Base-by-base conservation (phyloP, 441 rosid species). In the Adansonia gregorii region DNA sequence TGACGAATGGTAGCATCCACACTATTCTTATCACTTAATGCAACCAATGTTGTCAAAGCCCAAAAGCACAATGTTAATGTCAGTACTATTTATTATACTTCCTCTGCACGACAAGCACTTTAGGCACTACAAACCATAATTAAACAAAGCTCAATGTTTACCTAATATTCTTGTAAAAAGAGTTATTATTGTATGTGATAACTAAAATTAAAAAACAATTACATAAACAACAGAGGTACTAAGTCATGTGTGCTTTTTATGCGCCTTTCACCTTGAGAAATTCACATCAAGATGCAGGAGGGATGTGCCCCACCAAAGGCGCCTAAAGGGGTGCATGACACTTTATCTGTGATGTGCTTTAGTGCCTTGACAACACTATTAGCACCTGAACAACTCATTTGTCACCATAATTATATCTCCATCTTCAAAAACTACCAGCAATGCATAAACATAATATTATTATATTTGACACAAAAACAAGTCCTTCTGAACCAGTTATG, bases 361-460 rank as follows among this genome's bases (percentile, higher is more conserved):
- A 67, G 52, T 43, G 71, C 24, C 52, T 17, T 67, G 71, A 67
- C 71, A 67, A 67, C 52, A 67, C 71, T 67, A 43, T 19, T 67
- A 4, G 27, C 52, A 19, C 31, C 46, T 64, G 22, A 64, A 35
- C 20, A 35, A 64, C 39, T 15, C 48, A 51, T 46, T 67, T 67
- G 19, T 51, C 71, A 41, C 49, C 11, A 66, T 67, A 58, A 58
- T 22, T 58, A 58, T 8, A 20, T 58, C 12, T 58, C 31, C 64
- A 58, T 22, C 65, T 60, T 60, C 39, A 60, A 20, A 20, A 60
- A 22, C 65, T 24, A 60, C 39, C 39, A 60, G 39, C 8, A 27
- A 59, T 59, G 22, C 35, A 22, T 59, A 59, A 11, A 12, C 17
- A 61, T 61, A 27, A 27, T 45, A 67, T n/a, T 45, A 22, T 20